Evolutionary conservation across 2,329 filamentous ascomycete genomes (phyloP), one percentile per base, ranked within the genome.

Genomic region (Colletotrichum truncatum): DNA sequence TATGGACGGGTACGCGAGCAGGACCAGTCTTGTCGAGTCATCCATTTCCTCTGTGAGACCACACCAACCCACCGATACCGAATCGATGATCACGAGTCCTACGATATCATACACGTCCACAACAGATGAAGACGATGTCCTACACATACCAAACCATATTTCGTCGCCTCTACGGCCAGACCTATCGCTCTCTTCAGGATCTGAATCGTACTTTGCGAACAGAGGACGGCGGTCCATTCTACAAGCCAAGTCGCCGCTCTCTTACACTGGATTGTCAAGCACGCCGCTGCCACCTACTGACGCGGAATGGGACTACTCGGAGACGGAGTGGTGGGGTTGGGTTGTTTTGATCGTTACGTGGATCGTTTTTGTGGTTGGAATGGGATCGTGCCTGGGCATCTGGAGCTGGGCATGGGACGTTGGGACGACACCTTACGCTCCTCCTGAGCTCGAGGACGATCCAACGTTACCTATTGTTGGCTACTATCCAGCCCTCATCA

Each of bases 361-460:
- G 96, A 81, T 97, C 45, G 94, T 98, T 25, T 98, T 99, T 76
- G 94, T 98, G 18, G 89, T 96, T 1, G 96, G 96, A 30, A 98
- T 99, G 92, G 96, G 96, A 56, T 97, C 93, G 53, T 98, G 94
- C 76, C 85, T 98, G 46, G 95, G 92, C 21, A 89, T 98, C 21
- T 99, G 96, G 96, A 96, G 91, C 77, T 99, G 96, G 96, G 96
- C 96, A 3, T 99, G 96, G 96, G 95, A 98, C 81, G 95, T 98
- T 2, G 95, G 95, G 46, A 94, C 95, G 77, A 98, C 94, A 32
- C 95, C 95, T 0, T 97, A 97, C 78, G 95, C 95, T 57, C 95
- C 95, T 53, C 95, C 95, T 4, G 95, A 98, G 80, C 84, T 98
- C 43, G 94, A 98, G 77, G 94, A 98, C 77, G 96, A 99, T 78